These are phyloP conservation scores for Apiospora marii DNA, from an alignment of 2,329 filamentous ascomycete species.

Conservation along the genomic window DNA sequence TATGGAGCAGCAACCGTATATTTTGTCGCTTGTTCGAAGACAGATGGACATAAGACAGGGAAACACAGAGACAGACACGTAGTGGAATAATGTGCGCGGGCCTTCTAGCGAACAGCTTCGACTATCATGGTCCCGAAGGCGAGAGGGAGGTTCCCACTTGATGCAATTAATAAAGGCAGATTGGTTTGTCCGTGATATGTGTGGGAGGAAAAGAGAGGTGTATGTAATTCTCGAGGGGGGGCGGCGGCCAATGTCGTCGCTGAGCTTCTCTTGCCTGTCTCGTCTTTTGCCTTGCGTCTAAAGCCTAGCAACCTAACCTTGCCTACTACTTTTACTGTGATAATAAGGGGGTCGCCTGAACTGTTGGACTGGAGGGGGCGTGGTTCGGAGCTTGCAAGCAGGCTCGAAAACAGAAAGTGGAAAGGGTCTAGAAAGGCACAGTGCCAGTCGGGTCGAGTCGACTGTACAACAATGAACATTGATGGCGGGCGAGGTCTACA, in stretches of 20 bases:
- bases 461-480: neutral
- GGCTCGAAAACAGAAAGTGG: constrained; percentile 18
- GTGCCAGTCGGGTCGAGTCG: neutral
- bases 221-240: constrained; percentile 1
- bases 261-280: constrained; percentile 9
- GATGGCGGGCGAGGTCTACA: neutral
- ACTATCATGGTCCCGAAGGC: constrained; percentile 13
- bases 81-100: constrained; percentile 23
- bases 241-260: constrained; percentile 13
- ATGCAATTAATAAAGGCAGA: constrained; percentile 4
- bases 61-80: constrained; percentile 21
- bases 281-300: constrained; percentile 19
- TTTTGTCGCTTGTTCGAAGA: constrained; percentile 21
- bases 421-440: neutral
- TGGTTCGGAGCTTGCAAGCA: constrained; percentile 1
- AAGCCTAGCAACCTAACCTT: constrained; percentile 17
- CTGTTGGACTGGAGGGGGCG: constrained; percentile 2
- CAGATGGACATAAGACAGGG: constrained; percentile 18
- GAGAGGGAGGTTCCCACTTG: constrained; percentile 16
- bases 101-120: constrained; percentile 24
- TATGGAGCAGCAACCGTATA: constrained; percentile 11
- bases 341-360: constrained; percentile 5
- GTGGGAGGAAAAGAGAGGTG: constrained; percentile 11
- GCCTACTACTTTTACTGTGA: constrained; percentile 20
- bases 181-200: constrained; percentile 13